A percentile compares a stretch with the other conserved stretches of the same genome.
Conservation (phyloP, 2,329 filamentous ascomycete genomes). For the Ilyonectria sp. region DNA sequence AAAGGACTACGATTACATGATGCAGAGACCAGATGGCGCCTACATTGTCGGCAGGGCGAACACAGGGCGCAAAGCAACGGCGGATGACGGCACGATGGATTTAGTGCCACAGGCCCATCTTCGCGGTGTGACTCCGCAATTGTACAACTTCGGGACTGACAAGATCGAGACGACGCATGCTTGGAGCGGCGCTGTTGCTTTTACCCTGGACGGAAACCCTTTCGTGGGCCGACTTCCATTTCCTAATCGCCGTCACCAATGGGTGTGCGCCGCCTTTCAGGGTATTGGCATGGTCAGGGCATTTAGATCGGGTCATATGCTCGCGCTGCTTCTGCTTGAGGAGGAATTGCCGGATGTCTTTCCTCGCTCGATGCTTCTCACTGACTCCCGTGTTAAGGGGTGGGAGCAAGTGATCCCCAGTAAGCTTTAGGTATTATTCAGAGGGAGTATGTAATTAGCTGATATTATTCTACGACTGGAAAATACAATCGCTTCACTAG, state of each 20-base stretch:
- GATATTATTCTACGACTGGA: too few relatives aligned
- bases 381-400: constrained; percentile 4
- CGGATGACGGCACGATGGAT: constrained; percentile 20
- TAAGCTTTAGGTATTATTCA: constrained; percentile 9
- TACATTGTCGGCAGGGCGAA: constrained; percentile 24
- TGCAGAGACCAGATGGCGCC: constrained; percentile 25
- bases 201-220: constrained; percentile 25
- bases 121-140: constrained; percentile 1
- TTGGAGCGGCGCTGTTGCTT: constrained; percentile 27
- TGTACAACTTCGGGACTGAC: constrained; percentile 27
- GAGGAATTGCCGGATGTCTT: constrained; percentile 13
- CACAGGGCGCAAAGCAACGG: constrained; percentile 21
- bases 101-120: constrained; percentile 24
- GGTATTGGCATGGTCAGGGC: constrained; percentile 32
- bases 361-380: constrained; percentile 26
- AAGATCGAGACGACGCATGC: constrained; percentile 25
- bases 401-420: constrained; percentile 5
- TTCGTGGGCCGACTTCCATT: constrained; percentile 27
- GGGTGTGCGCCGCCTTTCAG: constrained; percentile 22
- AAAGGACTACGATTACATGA: constrained; percentile 32
- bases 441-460: too few relatives aligned
- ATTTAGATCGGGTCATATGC: constrained; percentile 23
- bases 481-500: too few relatives aligned
- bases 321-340: constrained; percentile 21
- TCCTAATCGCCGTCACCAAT: constrained; percentile 18